phyloP scores from a whole-genome alignment of 1,139 yeast species.

The Pichia cactophila region DNA sequence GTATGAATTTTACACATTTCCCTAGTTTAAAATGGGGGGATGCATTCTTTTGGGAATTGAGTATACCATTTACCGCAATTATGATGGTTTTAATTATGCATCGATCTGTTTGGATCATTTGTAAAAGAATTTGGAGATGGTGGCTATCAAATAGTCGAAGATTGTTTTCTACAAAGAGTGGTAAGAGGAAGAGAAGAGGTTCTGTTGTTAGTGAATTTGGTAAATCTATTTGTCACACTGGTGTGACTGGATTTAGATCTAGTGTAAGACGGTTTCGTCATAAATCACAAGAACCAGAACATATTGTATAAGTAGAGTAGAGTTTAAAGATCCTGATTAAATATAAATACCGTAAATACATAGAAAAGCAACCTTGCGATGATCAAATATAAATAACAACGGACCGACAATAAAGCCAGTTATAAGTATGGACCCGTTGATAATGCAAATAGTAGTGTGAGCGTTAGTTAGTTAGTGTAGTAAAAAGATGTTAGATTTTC shows the following conservation, averaged over 20 bases:
- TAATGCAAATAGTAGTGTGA: neutral
- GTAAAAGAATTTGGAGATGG: neutral
- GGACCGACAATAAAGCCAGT: neutral
- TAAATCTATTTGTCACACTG: neutral
- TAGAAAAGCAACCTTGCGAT: neutral
- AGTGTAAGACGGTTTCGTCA: neutral
- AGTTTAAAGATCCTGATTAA: neutral
- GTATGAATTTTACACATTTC: constrained; percentile 49
- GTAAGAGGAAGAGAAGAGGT: too few species aligned
- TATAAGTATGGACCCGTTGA: neutral
- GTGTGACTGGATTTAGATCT: neutral
- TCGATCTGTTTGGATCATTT: constrained; percentile 16
- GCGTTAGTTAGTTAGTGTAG: neutral
- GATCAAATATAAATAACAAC: neutral
- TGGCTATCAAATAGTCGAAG: neutral
- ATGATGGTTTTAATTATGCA: constrained; percentile 31
- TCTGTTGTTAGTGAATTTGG: neutral
- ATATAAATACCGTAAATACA: neutral
- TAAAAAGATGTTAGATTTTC: neutral
- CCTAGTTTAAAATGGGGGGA: constrained; percentile 37
- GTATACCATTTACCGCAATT: constrained; percentile 41
- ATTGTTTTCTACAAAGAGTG: too few species aligned
- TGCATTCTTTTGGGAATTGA: constrained; percentile 43
- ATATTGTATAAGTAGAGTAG: neutral
- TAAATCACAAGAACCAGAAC: neutral